These are phyloP conservation scores for Nannochloropsis salina DNA, from an alignment of 108 stramenopile species.

Conservation along the genomic window DNA sequence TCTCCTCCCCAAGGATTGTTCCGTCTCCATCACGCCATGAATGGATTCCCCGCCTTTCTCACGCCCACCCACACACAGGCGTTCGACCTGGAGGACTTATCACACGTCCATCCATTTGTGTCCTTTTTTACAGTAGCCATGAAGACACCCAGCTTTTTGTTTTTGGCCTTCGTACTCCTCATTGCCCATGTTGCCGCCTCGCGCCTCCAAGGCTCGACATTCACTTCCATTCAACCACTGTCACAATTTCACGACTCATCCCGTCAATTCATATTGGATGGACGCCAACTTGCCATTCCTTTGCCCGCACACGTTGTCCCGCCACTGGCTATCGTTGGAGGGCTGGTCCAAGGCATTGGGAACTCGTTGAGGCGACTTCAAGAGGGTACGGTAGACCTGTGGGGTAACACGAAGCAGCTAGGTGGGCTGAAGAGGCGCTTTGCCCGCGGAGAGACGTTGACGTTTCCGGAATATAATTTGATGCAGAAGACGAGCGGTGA, in stretches of 20 bases:
- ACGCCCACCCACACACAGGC: too few species aligned
- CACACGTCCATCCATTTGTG: too few species aligned
- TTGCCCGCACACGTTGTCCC: too few species aligned
- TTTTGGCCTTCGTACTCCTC: neutral
- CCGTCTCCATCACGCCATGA: too few species aligned
- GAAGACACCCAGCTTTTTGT: too few species aligned
- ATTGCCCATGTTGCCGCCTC: neutral
- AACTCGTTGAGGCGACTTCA: neutral
- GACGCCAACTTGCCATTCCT: too few species aligned
- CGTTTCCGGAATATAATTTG: neutral
- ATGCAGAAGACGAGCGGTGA: neutral
- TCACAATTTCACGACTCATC: neutral
- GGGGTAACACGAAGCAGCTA: slow-evolving; percentile 3
- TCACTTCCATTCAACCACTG: neutral
- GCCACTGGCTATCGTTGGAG: neutral
- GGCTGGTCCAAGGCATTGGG: neutral
- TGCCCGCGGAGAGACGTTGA: neutral
- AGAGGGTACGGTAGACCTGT: neutral
- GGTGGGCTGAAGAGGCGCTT: neutral
- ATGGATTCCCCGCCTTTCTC: too few species aligned
- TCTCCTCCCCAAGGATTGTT: too few species aligned
- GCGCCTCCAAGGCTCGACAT: neutral
- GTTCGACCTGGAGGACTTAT: too few species aligned
- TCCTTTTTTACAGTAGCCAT: too few species aligned
- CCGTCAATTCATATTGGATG: neutral